Evolutionary conservation across 2,329 filamentous ascomycete genomes (phyloP).

Genomic region (Trichoderma koningii): DNA sequence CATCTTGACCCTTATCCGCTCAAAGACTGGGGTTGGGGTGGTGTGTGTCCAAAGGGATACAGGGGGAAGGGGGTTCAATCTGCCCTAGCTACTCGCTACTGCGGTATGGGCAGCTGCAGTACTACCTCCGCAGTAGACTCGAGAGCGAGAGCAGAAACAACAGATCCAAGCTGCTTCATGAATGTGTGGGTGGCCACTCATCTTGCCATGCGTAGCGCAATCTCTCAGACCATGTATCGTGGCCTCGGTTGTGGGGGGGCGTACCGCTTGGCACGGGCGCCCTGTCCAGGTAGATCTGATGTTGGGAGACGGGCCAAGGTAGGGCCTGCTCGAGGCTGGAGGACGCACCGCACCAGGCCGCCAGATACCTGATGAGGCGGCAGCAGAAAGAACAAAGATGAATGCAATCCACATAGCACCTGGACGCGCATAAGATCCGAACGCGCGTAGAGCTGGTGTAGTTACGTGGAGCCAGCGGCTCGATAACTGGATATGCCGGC

Average conservation of each 20-base stretch:
- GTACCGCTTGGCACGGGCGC: slow-evolving; percentile 10
- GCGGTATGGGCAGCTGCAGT: slow-evolving; percentile 1
- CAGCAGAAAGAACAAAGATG: slow-evolving; percentile 12
- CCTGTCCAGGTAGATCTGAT: slow-evolving; percentile 2
- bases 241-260: slow-evolving; percentile 17
- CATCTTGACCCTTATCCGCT: slow-evolving; percentile 30
- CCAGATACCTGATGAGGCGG: not conserved
- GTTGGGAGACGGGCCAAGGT: not conserved
- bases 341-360: not conserved
- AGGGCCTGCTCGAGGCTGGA: not conserved
- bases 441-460: not conserved
- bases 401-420: not conserved
- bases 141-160: not conserved
- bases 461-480: not conserved
- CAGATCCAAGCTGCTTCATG: slow-evolving; percentile 1
- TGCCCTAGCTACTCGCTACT: slow-evolving; percentile 23
- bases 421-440: not conserved
- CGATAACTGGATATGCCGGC: slow-evolving; percentile 3
- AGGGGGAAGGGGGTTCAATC: slow-evolving; percentile 28
- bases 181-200: slow-evolving; percentile 14
- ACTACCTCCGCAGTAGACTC: not conserved
- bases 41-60: not conserved
- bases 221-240: slow-evolving; percentile 15
- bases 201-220: slow-evolving; percentile 1
- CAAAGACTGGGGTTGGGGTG: not conserved